These are phyloP conservation scores for Penicillium canescens DNA, from an alignment of 495 filamentous ascomycete genomes.

Conservation along the genomic window DNA sequence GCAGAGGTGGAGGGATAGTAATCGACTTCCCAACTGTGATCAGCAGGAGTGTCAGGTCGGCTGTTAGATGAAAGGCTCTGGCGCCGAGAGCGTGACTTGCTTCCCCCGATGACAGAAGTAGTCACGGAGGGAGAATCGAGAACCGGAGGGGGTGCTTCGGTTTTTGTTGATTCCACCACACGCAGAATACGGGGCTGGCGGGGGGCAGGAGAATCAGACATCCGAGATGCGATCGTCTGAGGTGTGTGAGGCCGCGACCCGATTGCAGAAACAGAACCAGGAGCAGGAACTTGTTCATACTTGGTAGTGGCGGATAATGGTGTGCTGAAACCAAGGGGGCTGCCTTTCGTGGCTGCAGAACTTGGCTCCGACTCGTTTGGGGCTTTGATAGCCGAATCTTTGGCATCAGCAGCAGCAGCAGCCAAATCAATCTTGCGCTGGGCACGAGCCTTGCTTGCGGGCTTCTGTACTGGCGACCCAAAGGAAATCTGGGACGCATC, in stretches of 20 bases:
- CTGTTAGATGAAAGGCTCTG: slow-evolving; percentile 62
- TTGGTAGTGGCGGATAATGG: slow-evolving; percentile 23
- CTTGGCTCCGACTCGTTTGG: slow-evolving; percentile 13
- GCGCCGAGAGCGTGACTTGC: slow-evolving; percentile 53
- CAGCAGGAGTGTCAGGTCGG: slow-evolving; percentile 77
- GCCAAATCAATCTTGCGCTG: slow-evolving; percentile 26
- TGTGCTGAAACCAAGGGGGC: slow-evolving; percentile 35
- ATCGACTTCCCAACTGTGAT: slow-evolving; percentile 75
- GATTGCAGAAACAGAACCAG: slow-evolving; percentile 23
- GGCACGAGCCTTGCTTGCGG: slow-evolving; percentile 31
- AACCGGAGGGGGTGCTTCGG: slow-evolving; percentile 53
- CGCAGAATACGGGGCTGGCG: slow-evolving; percentile 59
- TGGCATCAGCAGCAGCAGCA: slow-evolving; percentile 19
- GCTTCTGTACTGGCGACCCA: slow-evolving; percentile 44
- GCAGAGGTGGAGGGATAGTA: slow-evolving; percentile 74
- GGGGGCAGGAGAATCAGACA: slow-evolving; percentile 48
- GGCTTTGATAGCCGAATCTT: slow-evolving; percentile 11
- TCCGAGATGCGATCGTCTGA: slow-evolving; percentile 40
- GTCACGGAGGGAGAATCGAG: slow-evolving; percentile 41
- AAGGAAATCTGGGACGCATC: slow-evolving; percentile 44
- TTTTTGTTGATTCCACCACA: slow-evolving; percentile 70
- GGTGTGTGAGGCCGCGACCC: slow-evolving; percentile 41
- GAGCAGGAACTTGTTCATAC: slow-evolving; percentile 21
- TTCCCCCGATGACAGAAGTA: slow-evolving; percentile 34
- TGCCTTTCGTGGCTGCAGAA: slow-evolving; percentile 21